Evolutionary conservation across 305 asterid species (phyloP).

Genomic region (Stenogyne calaminthoides): DNA sequence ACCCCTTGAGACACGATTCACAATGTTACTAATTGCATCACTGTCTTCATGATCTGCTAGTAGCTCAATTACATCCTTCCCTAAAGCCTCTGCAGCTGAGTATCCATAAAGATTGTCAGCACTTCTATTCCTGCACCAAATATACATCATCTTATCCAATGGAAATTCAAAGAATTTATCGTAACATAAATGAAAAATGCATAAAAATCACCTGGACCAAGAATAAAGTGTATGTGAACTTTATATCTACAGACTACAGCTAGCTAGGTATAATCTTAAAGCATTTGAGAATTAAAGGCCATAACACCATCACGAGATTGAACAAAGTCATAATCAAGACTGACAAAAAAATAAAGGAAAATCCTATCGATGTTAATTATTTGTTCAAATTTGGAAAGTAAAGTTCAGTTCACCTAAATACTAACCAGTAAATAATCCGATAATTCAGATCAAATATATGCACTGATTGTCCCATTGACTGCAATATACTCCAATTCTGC

Average conservation of each 20-base stretch:
- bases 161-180: not conserved
- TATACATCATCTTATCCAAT: not conserved
- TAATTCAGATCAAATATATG: slow-evolving; percentile 73
- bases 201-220: not conserved
- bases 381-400: slow-evolving; percentile 27
- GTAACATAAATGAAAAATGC: not conserved
- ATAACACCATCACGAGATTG: slow-evolving; percentile 8
- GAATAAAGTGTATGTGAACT: not conserved
- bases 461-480: slow-evolving; percentile 96
- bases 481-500: slow-evolving; percentile 88
- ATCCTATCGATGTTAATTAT: not conserved
- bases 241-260: not conserved
- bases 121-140: slow-evolving; percentile 70
- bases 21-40: slow-evolving; percentile 51
- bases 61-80: slow-evolving; percentile 60
- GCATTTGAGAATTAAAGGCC: slow-evolving; percentile 18
- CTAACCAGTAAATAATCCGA: slow-evolving; percentile 87
- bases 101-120: slow-evolving; percentile 87
- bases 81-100: slow-evolving; percentile 76
- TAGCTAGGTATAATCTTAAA: slow-evolving; percentile 1
- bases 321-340: not conserved
- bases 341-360: not conserved
- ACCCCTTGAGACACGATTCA: slow-evolving; percentile 59
- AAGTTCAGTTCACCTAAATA: slow-evolving; percentile 27
- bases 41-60: slow-evolving; percentile 57